A percentile compares a stretch with the other conserved stretches of the same genome.
Conservation (phyloP, 306 rosid species). For the Heteromeles arbutifolia region DNA sequence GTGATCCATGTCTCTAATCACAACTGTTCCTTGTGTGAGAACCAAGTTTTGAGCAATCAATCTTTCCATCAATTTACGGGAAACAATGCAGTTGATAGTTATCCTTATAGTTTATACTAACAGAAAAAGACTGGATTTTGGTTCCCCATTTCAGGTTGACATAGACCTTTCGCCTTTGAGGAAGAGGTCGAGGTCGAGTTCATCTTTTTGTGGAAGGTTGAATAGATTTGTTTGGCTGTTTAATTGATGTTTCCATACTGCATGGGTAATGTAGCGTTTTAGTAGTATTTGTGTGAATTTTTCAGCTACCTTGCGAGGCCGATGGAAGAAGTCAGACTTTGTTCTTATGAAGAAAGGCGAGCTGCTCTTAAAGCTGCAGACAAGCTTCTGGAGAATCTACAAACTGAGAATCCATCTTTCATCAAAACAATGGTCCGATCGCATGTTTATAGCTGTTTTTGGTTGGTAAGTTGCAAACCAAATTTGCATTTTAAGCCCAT, state of each 20-base stretch:
- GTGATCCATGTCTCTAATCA: not conserved
- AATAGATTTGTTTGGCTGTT: not conserved
- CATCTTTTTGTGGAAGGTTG: slow-evolving; percentile 61
- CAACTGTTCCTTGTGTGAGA: not conserved
- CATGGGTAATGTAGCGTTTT: slow-evolving; percentile 7
- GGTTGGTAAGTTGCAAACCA: slow-evolving; percentile 60
- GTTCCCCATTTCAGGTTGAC: slow-evolving; percentile 22
- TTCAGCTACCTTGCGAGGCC: slow-evolving; percentile 68
- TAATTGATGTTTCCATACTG: not conserved
- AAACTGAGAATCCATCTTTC: slow-evolving; percentile 45
- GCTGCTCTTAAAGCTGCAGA: slow-evolving; percentile 54
- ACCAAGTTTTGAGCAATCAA: not conserved
- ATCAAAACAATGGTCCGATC: slow-evolving; percentile 76
- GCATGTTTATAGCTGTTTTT: slow-evolving; percentile 85
- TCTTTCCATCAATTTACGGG: not conserved
- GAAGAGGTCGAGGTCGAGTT: slow-evolving; percentile 42
- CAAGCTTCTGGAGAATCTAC: slow-evolving; percentile 33
- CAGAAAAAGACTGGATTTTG: not conserved
- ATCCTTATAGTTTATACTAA: not conserved
- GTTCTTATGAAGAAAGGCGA: slow-evolving; percentile 45
- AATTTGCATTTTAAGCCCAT: not conserved
- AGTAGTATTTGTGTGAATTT: slow-evolving; percentile 9
- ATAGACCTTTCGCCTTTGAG: slow-evolving; percentile 30
- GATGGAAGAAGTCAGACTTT: slow-evolving; percentile 46
- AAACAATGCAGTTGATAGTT: not conserved